Base-by-base conservation (phyloP, 2,329 filamentous ascomycete species). In the Pyrenochaeta sp. region DNA sequence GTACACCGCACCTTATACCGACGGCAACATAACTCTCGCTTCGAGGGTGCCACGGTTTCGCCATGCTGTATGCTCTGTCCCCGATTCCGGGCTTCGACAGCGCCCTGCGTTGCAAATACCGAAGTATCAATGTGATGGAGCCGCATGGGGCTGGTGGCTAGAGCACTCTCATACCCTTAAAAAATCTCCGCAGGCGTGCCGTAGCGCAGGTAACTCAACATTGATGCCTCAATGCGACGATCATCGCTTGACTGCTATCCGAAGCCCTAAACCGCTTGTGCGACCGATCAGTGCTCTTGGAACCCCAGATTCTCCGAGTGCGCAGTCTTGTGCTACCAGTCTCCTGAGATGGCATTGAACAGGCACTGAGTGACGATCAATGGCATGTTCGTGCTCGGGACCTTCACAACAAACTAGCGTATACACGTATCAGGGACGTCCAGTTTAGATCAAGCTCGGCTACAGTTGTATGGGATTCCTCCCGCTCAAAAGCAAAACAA, bases 401-500 rank as follows among this genome's bases (percentile, higher is more conserved):
- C n/a, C n/a, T n/a, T n/a, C n/a, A n/a, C n/a, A n/a, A n/a, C n/a
- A n/a, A n/a, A n/a, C n/a, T n/a, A n/a, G n/a, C 26, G 29, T 31
- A 35, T 32, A 36, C 37, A 37, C 31, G 44, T 40, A 32, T 22
- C 15, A 3, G 23, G 27, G 39, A 51, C 29, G 44, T 51, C 41
- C 28, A 44, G 15, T 20, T 49, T 46, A 43, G 44, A 32, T 28
- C 34, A 26, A 14, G 29, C 31, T 49, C 51, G 40, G 42, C 36
- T 48, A 42, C 39, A 29, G 30, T 32, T 39, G 32, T 30, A 14
- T 35, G 36, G 32, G 31, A 22, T 34, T 30, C 21, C 23, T 40
- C 17, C 44, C 36, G 47, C 44, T 35, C 32, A 55, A 52, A 53
- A 47, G 27, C 41, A 42, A 46, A 22, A 20, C 34, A 35, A n/a